Evolutionary conservation across 768 basidiomycete species (phyloP), one percentile per base, ranked within the genome.

Genomic region (Rhodotorula graminis): DNA sequence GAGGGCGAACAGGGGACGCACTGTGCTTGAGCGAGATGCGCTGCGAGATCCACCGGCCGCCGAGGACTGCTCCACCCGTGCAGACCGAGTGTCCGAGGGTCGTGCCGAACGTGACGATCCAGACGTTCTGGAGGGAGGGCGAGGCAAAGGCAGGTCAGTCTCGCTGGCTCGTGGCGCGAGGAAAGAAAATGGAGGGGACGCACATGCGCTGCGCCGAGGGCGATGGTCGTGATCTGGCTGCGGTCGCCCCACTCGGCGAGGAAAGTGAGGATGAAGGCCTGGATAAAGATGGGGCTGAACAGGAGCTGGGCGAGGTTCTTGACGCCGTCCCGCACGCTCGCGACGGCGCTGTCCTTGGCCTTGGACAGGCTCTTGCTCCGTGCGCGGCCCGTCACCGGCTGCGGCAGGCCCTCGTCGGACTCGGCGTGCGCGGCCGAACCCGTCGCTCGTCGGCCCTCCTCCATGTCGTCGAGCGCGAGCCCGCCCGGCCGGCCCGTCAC

Each of bases 161-260:
- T 46, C 14, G 44, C 3, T 14, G 18, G 6, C 42, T n/a, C n/a
- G n/a, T n/a, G n/a, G 42, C 8, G 42, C 42, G 42, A 44, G 23
- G 0, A 0, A 7, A 21, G 11, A 37, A 8, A 37, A 23, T 16
- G 62, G 14, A 31, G 47, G 23, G n/a, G 29, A 84, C 87, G 64
- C 79, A 97, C 95, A 83, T 99, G 93, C 31, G 94, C 91, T 33
- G 94, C 94, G 4, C 91, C 95, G 64, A 98, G 84, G 11, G 92
- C 94, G 73, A 98, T 95, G 4, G 96, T 98, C 3, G 96, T 90
- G 77, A 98, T 92, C 83, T 99, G 95, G 79, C 92, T 95, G 65
- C 95, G 83, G 82, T 98, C 96, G 1, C 96, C 95, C 96, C 96
- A 98, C 82, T 99, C 96, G 18, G 94, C 96, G n/a, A 99, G 84